Evolutionary conservation across 192 early-diverging fungal species (phyloP).

Genomic region (Coemansia sp.): DNA sequence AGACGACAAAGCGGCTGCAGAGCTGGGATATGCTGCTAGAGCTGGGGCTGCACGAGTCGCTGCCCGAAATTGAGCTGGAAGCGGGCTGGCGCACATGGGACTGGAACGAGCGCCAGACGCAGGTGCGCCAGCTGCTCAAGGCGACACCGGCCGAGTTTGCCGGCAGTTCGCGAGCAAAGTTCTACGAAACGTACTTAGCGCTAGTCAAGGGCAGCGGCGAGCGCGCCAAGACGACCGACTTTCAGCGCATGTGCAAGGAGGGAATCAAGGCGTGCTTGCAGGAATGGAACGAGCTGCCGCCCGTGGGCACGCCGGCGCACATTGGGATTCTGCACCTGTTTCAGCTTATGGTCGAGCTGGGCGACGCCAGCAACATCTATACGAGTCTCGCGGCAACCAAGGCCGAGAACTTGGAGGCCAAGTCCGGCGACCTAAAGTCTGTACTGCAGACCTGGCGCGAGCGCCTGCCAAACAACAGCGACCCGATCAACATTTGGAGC

Average conservation of each 20-base stretch:
- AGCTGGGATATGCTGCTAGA: slow-evolving; percentile 97
- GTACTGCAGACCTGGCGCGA: slow-evolving; percentile 95
- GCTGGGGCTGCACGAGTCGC: slow-evolving; percentile 84
- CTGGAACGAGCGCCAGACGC: slow-evolving; percentile 72
- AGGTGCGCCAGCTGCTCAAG: slow-evolving; percentile 63
- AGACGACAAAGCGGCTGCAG: slow-evolving; percentile 84
- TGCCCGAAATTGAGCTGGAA: slow-evolving; percentile 83
- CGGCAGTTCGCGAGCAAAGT: slow-evolving; percentile 62
- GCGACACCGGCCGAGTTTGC: slow-evolving; percentile 63
- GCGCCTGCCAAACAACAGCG: slow-evolving; percentile 92
- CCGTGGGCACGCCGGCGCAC: slow-evolving; percentile 80
- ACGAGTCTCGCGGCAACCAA: slow-evolving; percentile 73
- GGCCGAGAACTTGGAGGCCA: slow-evolving; percentile 76
- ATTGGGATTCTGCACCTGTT: slow-evolving; percentile 85
- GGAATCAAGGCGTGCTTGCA: slow-evolving; percentile 80
- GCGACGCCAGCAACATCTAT: slow-evolving; percentile 89
- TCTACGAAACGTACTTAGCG: slow-evolving; percentile 84
- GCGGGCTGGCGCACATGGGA: slow-evolving; percentile 93
- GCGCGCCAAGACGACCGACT: slow-evolving; percentile 59
- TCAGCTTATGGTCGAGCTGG: slow-evolving; percentile 94
- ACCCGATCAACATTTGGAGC: slow-evolving; percentile 98
- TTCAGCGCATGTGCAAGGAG: slow-evolving; percentile 78
- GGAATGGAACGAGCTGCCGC: slow-evolving; percentile 87
- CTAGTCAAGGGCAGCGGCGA: slow-evolving; percentile 62
- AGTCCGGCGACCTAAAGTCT: slow-evolving; percentile 84